These are phyloP conservation scores for Lophiotrema nucula DNA, from an alignment of 495 filamentous ascomycete genomes.

Conservation along the genomic window DNA sequence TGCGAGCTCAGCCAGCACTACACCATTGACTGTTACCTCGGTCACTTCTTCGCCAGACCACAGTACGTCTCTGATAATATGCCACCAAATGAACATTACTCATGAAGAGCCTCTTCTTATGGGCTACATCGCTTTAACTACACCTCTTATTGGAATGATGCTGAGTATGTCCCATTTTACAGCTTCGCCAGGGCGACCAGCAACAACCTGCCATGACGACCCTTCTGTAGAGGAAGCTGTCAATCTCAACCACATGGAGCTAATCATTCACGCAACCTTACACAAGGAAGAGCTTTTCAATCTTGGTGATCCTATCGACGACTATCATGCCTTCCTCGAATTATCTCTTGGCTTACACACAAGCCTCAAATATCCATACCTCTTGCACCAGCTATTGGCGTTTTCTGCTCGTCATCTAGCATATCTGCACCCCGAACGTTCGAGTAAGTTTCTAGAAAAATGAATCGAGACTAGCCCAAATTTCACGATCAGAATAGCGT, in stretches of 20 bases:
- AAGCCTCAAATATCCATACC: conserved; percentile 39
- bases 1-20: too few species aligned
- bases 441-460: too few species aligned
- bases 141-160: neutral
- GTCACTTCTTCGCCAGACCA: too few species aligned
- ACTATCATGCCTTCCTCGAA: conserved; percentile 3
- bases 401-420: conserved; percentile 41
- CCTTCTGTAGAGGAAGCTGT: conserved; percentile 19
- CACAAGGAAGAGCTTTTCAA: conserved; percentile 36
- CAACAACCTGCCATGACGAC: neutral
- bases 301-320: conserved; percentile 27
- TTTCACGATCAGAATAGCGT: too few species aligned
- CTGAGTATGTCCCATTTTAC: neutral
- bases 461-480: too few species aligned
- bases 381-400: conserved; percentile 42
- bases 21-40: too few species aligned
- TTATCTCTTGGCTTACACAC: neutral
- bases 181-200: neutral
- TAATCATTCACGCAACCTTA: conserved; percentile 39
- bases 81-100: neutral
- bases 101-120: neutral
- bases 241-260: conserved; percentile 44
- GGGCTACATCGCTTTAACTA: neutral
- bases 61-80: too few species aligned
- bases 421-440: conserved; percentile 28